Evolutionary conservation across 2,329 filamentous ascomycete genomes (phyloP), one percentile per base, ranked within the genome.

Genomic region (Myriangium duriaei): DNA sequence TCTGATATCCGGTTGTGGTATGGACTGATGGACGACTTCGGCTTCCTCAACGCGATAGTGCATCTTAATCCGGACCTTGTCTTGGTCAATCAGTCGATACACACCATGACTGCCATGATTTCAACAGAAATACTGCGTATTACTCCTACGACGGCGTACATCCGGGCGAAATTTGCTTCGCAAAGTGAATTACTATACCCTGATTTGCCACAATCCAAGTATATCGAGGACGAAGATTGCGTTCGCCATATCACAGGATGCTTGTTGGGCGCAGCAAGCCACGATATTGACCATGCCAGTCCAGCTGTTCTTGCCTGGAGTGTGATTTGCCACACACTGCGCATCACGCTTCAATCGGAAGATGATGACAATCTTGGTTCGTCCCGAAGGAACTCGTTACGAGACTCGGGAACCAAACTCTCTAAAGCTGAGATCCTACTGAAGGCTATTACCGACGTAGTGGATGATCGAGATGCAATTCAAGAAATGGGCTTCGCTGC

Each of bases 241-340:
- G 66, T 93, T n/a, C 70, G 74, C 34, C 71, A 77, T 38, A 71
- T 94, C 11, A 84, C 88, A 48, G 71, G 72, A 37, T 71, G 79
- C n/a, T 67, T 94, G 21, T 60, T 79, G 15, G 63, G 67, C 39
- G 73, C 76, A 5, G 70, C 74, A 10, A 67, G 67, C 17, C 53
- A 60, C 13, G 69, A 69, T 11, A 65, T 73, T n/a, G 63, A 67
- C 26, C 73, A 74, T 24, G 81, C 81, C 13, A 76, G 74, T 39
- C 83, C 84, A 1, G 75, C 82, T 12, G 71, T 84, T 13, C 81
- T 92, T 47, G 74, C 81, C 3, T 96, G 87, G 87, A 76, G 79
- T 3, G 65, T 88, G 33, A 72, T 94, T 16, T 65, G 87, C 7
- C 73, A 81, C 50, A 69, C 72, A 16, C 74, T 91, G 62, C 74